Percentiles rank a stretch among this genome's conserved stretches.
Evolutionary conservation across 371 early-diverging fungal genomes (phyloP).

Genomic region (Entomophthora muscae): DNA sequence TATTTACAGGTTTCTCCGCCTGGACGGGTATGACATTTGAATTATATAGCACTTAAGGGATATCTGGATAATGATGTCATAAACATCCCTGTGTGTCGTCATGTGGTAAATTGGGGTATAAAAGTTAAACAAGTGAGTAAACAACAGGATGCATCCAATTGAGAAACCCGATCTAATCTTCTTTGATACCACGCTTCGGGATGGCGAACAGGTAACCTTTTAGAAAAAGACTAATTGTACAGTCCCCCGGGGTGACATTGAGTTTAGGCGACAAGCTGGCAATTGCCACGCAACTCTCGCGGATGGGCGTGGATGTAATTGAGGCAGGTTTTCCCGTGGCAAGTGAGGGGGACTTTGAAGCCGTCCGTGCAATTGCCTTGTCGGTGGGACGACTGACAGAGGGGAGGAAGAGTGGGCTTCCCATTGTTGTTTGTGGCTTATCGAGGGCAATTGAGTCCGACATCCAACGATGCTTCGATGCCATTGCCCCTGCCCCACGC

Average conservation of each 20-base stretch:
- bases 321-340: constrained; percentile 93
- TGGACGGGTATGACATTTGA: no score
- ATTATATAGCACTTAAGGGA: no score
- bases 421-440: constrained; percentile 77
- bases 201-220: constrained; percentile 77
- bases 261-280: constrained; percentile 80
- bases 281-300: constrained; percentile 76
- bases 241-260: constrained; percentile 92
- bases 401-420: constrained; percentile 61
- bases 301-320: constrained; percentile 83
- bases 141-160: no score
- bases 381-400: constrained; percentile 74
- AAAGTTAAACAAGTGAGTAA: no score
- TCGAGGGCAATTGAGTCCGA: constrained; percentile 72
- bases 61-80: no score
- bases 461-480: constrained; percentile 78
- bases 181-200: constrained; percentile 87
- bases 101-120: no score
- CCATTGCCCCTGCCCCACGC: constrained; percentile 61
- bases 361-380: constrained; percentile 76
- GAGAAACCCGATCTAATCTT: neutral
- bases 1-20: no score
- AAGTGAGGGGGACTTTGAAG: constrained; percentile 84
- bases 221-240: no score
- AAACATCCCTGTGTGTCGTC: no score